Base-by-base conservation (phyloP, 805 yeast species). In the Scheffersomyces amazonensis region DNA sequence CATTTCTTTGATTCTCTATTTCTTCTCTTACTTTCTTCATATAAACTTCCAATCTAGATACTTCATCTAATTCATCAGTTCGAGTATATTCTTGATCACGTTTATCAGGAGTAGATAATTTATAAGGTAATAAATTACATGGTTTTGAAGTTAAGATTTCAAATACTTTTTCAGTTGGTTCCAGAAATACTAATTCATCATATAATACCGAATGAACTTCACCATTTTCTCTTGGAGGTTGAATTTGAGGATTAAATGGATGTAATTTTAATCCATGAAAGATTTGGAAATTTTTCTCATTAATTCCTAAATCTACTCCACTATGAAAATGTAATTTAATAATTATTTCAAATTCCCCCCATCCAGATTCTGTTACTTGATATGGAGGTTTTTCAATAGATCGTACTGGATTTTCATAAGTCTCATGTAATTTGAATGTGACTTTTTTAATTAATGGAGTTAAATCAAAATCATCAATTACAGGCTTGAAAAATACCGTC, bases 311-410 rank as follows among this genome's bases (percentile, higher is more conserved):
- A 32, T 69, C 75, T 12, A 95, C 83, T 21, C 87, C 95, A n/a
- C 82, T 75, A 27, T 81, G 82, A 60, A 93, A 93, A 58, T 82
- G 90, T 13, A 93, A 78, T 56, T 90, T 87, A 39, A 93, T 81
- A 25, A 86, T 78, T 44, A 93, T 84, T 54, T 93, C 99, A 62
- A 93, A 93, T 60, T 93, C 99, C 48, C 99, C 99, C 99, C 99
- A 93, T 0, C 99, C 99, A 0, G 98, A 87, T 55, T 93, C 99
- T 2, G 96, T 85, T 20, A 93, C 88, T 58, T 89, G 95, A 53
- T 84, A 93, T 0, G 99, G 99, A 2, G 98, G 97, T 21, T 70
- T 58, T 45, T 93, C 98, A 12, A 91, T 73, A 1, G 93, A 75
- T 39, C 99, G 69, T n/a, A 88, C 79, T 1, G 96, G 78, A 50